These are phyloP conservation scores for Alternaria solani DNA, from an alignment of 2,329 filamentous ascomycete species.

Conservation along the genomic window DNA sequence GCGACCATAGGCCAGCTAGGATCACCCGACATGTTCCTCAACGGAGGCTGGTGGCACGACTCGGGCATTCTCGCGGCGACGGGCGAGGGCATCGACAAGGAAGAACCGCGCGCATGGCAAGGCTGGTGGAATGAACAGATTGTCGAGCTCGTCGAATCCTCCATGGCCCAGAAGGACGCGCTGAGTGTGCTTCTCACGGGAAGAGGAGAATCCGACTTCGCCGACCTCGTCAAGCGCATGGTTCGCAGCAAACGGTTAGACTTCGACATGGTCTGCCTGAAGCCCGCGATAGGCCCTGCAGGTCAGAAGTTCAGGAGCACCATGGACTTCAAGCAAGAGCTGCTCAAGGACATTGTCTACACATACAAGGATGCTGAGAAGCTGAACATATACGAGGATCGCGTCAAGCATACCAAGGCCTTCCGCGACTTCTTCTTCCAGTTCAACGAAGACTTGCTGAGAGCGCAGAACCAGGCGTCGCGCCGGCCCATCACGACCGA, in stretches of 20 bases:
- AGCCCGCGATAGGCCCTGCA: slow-evolving; percentile 81
- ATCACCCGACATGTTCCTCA: slow-evolving; percentile 76
- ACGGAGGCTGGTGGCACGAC: slow-evolving; percentile 98
- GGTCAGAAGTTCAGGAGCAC: slow-evolving; percentile 82
- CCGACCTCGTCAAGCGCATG: slow-evolving; percentile 82
- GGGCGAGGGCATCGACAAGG: slow-evolving; percentile 80
- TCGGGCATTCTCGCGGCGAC: slow-evolving; percentile 83
- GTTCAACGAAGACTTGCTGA: slow-evolving; percentile 71
- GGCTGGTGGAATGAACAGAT: slow-evolving; percentile 98
- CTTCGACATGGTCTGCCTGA: slow-evolving; percentile 88
- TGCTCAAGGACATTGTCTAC: slow-evolving; percentile 80
- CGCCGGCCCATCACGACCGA: slow-evolving; percentile 76
- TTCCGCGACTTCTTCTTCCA: slow-evolving; percentile 85
- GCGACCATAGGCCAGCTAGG: slow-evolving; percentile 79
- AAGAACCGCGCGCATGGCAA: slow-evolving; percentile 84
- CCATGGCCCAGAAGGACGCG: slow-evolving; percentile 83
- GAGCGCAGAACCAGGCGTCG: slow-evolving; percentile 53
- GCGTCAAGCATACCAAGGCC: slow-evolving; percentile 72
- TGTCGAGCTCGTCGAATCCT: slow-evolving; percentile 78
- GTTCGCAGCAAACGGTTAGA: slow-evolving; percentile 77
- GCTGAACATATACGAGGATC: slow-evolving; percentile 73
- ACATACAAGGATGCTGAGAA: slow-evolving; percentile 87
- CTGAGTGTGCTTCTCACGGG: slow-evolving; percentile 89
- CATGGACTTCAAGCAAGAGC: slow-evolving; percentile 90
- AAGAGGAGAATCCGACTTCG: slow-evolving; percentile 78